A percentile compares a stretch with the other conserved stretches of the same genome.
Evolutionary conservation across 2,329 filamentous ascomycete species (phyloP).

Genomic region (Clarireedia sp.): DNA sequence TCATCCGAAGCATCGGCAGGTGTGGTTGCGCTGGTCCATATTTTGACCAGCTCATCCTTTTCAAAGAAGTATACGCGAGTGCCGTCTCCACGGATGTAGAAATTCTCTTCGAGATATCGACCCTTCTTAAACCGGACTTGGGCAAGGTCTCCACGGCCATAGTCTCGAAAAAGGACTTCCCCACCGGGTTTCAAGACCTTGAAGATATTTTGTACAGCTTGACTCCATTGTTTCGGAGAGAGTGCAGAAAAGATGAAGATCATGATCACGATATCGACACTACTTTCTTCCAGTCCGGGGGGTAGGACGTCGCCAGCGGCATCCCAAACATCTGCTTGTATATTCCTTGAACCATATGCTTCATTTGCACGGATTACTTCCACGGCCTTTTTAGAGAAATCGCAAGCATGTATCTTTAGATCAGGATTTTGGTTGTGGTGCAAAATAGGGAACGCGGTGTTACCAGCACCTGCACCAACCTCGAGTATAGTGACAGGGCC

Average conservation of each 20-base stretch:
- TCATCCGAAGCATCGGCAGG: constrained; percentile 9
- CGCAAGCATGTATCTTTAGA: constrained; percentile 84
- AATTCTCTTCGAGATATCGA: constrained; percentile 90
- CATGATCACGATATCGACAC: constrained; percentile 85
- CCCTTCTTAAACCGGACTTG: constrained; percentile 97
- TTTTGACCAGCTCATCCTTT: constrained; percentile 66
- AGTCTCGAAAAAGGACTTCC: constrained; percentile 91
- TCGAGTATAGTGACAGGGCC: constrained; percentile 71
- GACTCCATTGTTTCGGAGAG: constrained; percentile 74
- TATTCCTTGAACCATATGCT: constrained; percentile 61
- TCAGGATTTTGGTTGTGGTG: constrained; percentile 73
- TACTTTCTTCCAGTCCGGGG: constrained; percentile 66
- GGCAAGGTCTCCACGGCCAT: constrained; percentile 88
- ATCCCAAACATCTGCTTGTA: constrained; percentile 95
- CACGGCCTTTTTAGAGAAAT: constrained; percentile 92
- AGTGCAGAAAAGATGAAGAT: constrained; percentile 97
- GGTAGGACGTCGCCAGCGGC: constrained; percentile 66
- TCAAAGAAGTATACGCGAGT: constrained; percentile 98
- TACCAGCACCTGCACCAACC: constrained; percentile 90
- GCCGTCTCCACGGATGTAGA: constrained; percentile 91
- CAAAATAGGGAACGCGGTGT: constrained; percentile 89
- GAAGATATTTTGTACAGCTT: constrained; percentile 74
- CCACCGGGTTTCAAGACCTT: constrained; percentile 83
- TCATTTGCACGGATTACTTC: constrained; percentile 81
- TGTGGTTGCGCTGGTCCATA: constrained; percentile 55